phyloP scores from a whole-genome alignment of 805 yeast genomes.

The Saccharomycopsis capsularis region DNA sequence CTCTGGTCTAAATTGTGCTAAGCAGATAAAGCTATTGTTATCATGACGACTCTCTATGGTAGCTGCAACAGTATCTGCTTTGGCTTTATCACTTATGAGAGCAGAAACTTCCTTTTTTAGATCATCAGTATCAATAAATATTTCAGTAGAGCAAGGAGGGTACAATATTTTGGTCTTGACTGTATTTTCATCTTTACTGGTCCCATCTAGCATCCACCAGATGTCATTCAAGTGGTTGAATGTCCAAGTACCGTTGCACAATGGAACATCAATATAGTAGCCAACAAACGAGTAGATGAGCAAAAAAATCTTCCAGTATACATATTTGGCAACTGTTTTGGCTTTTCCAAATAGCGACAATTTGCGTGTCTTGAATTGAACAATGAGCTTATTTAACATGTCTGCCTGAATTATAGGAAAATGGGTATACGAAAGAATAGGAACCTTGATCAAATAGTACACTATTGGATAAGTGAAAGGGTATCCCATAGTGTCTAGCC shows the following conservation, averaged over 20 bases:
- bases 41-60: conserved; percentile 22
- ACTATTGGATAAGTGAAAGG: conserved; percentile 80
- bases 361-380: conserved; percentile 10
- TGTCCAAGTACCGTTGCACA: conserved; percentile 92
- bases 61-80: conserved; percentile 5
- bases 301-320: conserved; percentile 71
- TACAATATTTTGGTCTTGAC: conserved; percentile 47
- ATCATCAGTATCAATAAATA: conserved; percentile 29
- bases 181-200: conserved; percentile 19
- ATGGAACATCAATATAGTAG: conserved; percentile 52
- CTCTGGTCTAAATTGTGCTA: conserved; percentile 95
- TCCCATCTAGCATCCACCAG: conserved; percentile 46
- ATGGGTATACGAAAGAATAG: conserved; percentile 85
- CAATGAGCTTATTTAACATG: conserved; percentile 62
- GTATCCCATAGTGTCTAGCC: conserved; percentile 90
- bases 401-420: conserved; percentile 87
- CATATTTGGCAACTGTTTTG: conserved; percentile 35
- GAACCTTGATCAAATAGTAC: conserved; percentile 50
- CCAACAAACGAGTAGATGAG: conserved; percentile 61
- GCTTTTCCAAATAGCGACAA: neutral
- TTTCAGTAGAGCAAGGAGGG: conserved; percentile 85
- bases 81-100: neutral
- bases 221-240: conserved; percentile 57
- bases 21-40: conserved; percentile 44
- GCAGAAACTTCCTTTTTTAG: conserved; percentile 18